Evolutionary conservation across 1,284 basidiomycete genomes (phyloP).

Genomic region (Ceratobasidium sp.): DNA sequence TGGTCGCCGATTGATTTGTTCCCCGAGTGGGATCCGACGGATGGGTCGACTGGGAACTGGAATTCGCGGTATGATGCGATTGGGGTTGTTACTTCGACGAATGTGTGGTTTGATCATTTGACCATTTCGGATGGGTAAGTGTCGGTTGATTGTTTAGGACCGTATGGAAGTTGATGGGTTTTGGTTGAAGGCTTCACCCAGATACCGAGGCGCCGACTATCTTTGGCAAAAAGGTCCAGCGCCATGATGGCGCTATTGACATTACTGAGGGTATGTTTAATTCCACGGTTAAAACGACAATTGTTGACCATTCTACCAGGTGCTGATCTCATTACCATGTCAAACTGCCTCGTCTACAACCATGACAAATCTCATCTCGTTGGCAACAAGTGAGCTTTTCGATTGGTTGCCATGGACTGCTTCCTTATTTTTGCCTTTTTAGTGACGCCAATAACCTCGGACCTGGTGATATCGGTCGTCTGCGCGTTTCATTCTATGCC

Average conservation of each 20-base stretch:
- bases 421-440: neutral
- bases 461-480: slow-evolving; percentile 34
- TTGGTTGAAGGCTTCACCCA: slow-evolving; percentile 3
- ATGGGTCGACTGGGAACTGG: slow-evolving; percentile 38
- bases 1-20: slow-evolving; percentile 37
- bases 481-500: slow-evolving; percentile 34
- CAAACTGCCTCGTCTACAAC: slow-evolving; percentile 21
- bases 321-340: slow-evolving; percentile 35
- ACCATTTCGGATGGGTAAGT: slow-evolving; percentile 37
- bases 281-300: neutral
- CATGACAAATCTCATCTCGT: slow-evolving; percentile 37
- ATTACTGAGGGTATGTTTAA: slow-evolving; percentile 23
- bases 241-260: slow-evolving; percentile 39
- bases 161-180: neutral
- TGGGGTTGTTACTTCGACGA: slow-evolving; percentile 37
- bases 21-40: slow-evolving; percentile 36
- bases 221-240: slow-evolving; percentile 37
- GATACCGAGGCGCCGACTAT: slow-evolving; percentile 35
- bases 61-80: slow-evolving; percentile 38
- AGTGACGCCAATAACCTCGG: slow-evolving; percentile 35
- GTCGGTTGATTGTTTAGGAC: neutral
- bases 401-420: neutral
- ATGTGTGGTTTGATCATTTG: slow-evolving; percentile 38
- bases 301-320: neutral
- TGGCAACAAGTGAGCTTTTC: slow-evolving; percentile 23